phyloP scores from a whole-genome alignment of 2,329 filamentous ascomycete species.

The Calonectria montana region DNA sequence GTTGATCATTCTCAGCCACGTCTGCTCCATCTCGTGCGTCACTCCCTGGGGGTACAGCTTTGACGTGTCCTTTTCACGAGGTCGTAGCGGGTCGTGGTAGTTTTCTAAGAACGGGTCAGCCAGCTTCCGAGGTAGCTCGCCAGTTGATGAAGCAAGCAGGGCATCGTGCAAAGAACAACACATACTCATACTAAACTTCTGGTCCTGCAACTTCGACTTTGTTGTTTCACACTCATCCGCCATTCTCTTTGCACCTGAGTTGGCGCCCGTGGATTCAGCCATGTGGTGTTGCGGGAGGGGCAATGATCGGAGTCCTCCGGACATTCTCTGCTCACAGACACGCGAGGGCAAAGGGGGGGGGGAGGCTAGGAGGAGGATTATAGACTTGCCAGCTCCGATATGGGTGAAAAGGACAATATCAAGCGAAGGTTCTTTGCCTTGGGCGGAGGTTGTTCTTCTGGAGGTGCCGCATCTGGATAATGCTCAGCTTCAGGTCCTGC shows the following conservation, averaged over 20 bases:
- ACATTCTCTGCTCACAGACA: slow-evolving; percentile 27
- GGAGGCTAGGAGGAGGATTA: neutral
- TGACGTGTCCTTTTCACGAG: slow-evolving; percentile 47
- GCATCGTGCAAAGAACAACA: neutral
- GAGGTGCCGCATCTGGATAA: neutral
- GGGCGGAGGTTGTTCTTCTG: neutral
- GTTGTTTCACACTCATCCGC: slow-evolving; percentile 57
- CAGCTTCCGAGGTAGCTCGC: neutral
- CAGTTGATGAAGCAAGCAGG: neutral
- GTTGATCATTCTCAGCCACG: slow-evolving; percentile 50
- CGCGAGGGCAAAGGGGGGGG: neutral
- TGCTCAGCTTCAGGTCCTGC: slow-evolving; percentile 27
- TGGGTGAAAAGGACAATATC: neutral
- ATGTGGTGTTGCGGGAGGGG: slow-evolving; percentile 35
- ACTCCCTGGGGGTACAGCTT: slow-evolving; percentile 52
- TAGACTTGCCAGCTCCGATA: neutral
- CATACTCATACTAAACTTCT: slow-evolving; percentile 60
- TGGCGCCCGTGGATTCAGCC: slow-evolving; percentile 33
- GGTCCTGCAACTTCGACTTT: slow-evolving; percentile 55
- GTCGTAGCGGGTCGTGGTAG: slow-evolving; percentile 60
- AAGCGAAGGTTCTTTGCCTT: neutral
- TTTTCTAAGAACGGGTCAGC: slow-evolving; percentile 33
- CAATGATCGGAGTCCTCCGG: slow-evolving; percentile 32
- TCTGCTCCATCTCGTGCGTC: slow-evolving; percentile 54
- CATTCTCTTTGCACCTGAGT: slow-evolving; percentile 49